phyloP scores from a whole-genome alignment of 495 filamentous ascomycete genomes.

The Aeminium ludgeri region DNA sequence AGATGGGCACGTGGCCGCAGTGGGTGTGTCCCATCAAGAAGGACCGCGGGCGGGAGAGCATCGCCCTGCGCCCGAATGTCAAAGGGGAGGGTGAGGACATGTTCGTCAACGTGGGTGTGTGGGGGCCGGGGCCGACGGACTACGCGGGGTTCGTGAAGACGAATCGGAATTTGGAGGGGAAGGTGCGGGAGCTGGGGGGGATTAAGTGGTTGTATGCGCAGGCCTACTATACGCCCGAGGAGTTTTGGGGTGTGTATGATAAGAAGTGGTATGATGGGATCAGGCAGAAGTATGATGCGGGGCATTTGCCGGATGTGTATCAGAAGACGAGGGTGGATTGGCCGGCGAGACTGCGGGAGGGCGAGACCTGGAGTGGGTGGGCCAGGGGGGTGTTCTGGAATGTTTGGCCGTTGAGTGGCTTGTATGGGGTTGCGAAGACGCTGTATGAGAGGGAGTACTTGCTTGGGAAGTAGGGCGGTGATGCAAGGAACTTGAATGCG shows the following conservation, averaged over 20 bases:
- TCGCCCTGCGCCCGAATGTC: conserved; percentile 6
- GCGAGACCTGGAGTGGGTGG: conserved; percentile 7
- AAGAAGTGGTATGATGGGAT: conserved; percentile 35
- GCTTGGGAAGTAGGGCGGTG: conserved; percentile 3
- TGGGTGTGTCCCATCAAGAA: conserved; percentile 40
- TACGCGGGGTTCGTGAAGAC: conserved; percentile 11
- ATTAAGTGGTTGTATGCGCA: conserved; percentile 33
- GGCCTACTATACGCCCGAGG: conserved; percentile 37
- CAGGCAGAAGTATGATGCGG: conserved; percentile 34
- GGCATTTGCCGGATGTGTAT: conserved; percentile 36
- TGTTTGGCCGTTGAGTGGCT: conserved; percentile 12
- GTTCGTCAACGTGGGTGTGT: conserved; percentile 22
- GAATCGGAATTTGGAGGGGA: conserved; percentile 19
- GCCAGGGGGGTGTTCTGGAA: conserved; percentile 1
- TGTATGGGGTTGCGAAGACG: conserved; percentile 11
- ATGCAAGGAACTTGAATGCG: too few species aligned
- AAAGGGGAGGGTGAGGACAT: neutral
- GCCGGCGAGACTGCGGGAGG: neutral
- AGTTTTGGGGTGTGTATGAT: conserved; percentile 41
- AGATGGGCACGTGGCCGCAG: conserved; percentile 38
- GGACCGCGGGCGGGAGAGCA: neutral
- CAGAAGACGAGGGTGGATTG: conserved; percentile 37
- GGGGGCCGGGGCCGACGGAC: conserved; percentile 16
- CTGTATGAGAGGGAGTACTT: conserved; percentile 11
- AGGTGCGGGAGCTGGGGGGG: conserved; percentile 15